Evolutionary conservation across 2,329 filamentous ascomycete genomes (phyloP).

Genomic region (Exophiala sideris): DNA sequence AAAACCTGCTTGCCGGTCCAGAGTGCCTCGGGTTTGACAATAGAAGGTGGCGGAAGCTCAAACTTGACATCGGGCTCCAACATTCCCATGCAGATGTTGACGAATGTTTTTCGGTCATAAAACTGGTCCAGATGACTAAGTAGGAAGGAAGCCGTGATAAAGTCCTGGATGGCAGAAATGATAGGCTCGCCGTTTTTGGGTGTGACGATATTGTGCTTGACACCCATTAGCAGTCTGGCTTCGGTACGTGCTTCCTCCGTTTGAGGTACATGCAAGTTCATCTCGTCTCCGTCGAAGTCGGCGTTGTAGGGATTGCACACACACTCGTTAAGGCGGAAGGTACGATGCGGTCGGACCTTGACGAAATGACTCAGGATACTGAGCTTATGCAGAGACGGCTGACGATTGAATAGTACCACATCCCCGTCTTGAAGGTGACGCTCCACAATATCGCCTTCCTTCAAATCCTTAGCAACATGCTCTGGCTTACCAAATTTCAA

Average conservation of each 20-base stretch:
- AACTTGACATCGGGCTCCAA: constrained; percentile 73
- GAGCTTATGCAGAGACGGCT: constrained; percentile 95
- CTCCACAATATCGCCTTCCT: constrained; percentile 84
- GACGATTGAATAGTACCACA: constrained; percentile 95
- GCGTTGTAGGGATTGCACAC: constrained; percentile 98
- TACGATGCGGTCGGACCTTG: constrained; percentile 91
- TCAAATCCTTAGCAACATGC: constrained; percentile 68
- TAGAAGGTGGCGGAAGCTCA: constrained; percentile 80
- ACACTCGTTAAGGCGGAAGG: constrained; percentile 95
- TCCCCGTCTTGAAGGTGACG: constrained; percentile 93
- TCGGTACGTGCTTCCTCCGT: constrained; percentile 95
- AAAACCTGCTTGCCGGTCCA: constrained; percentile 99
- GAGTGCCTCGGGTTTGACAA: constrained; percentile 77
- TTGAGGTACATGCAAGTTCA: constrained; percentile 97
- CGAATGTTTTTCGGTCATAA: constrained; percentile 82
- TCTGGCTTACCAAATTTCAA: constrained; percentile 72
- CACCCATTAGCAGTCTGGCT: constrained; percentile 94
- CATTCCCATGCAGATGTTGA: constrained; percentile 91
- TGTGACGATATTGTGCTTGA: constrained; percentile 92
- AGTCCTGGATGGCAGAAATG: constrained; percentile 98
- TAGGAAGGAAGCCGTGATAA: constrained; percentile 91
- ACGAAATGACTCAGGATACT: constrained; percentile 96
- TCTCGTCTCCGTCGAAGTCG: constrained; percentile 98
- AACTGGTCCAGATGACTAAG: constrained; percentile 91
- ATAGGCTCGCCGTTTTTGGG: constrained; percentile 98